Evolutionary conservation across 2,329 filamentous ascomycete species (phyloP).

Genomic region (Penicillium griseofulvum): DNA sequence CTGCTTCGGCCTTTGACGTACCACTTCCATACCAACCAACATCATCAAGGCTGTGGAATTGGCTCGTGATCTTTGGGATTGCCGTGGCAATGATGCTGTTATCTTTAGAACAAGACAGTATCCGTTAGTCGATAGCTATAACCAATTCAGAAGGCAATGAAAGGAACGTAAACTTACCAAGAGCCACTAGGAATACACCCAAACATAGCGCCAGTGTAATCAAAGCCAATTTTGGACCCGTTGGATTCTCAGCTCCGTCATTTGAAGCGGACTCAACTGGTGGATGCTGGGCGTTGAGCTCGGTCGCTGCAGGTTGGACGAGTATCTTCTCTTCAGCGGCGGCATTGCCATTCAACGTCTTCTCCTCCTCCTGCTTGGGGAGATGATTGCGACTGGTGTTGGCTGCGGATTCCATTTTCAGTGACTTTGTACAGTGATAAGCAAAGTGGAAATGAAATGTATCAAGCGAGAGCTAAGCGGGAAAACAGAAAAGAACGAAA

Average conservation of each 20-base stretch:
- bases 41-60: constrained; percentile 43
- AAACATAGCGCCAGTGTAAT: background rate
- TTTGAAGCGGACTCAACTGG: background rate
- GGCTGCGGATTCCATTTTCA: background rate
- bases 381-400: background rate
- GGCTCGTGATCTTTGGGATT: constrained; percentile 17
- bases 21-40: constrained; percentile 62
- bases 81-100: constrained; percentile 5
- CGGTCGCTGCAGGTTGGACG: background rate
- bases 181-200: background rate
- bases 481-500: background rate
- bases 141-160: background rate
- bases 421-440: too few species aligned
- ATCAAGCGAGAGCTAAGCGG: background rate
- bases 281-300: background rate
- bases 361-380: background rate
- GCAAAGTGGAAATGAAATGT: background rate
- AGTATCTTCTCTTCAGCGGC: background rate
- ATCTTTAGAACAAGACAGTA: background rate
- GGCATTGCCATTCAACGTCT: background rate
- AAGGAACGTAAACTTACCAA: background rate
- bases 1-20: background rate
- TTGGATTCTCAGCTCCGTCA: background rate
- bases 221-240: background rate
- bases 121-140: background rate